These are phyloP conservation scores for Aspergillus haitiensis DNA, from an alignment of 495 filamentous ascomycete species.

Conservation along the genomic window DNA sequence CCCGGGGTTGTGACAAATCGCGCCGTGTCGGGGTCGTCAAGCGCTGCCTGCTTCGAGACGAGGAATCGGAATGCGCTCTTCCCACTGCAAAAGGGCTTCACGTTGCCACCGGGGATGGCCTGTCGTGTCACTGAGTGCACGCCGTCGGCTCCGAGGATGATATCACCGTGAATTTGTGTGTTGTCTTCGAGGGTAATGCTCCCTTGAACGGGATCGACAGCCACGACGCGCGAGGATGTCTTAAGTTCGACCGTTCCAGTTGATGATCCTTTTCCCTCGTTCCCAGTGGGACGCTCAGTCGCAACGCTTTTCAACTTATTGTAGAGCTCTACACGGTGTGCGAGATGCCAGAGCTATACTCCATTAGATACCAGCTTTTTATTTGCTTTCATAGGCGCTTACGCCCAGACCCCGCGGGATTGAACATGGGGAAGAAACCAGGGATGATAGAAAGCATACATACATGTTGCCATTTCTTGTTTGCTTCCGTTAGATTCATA, in stretches of 20 bases:
- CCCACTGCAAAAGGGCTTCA: not conserved
- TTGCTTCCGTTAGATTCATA: not conserved
- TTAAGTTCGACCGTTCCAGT: not conserved
- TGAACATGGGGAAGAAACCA: not conserved
- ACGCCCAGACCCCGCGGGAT: no score
- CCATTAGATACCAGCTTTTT: not conserved
- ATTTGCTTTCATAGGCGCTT: not conserved
- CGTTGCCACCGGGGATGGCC: slow-evolving; percentile 1
- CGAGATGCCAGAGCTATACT: not conserved
- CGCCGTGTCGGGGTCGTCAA: slow-evolving; percentile 1
- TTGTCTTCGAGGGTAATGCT: slow-evolving; percentile 8
- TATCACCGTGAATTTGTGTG: not conserved
- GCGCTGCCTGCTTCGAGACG: slow-evolving; percentile 1
- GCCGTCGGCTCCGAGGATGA: slow-evolving; percentile 9
- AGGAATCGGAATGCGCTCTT: slow-evolving; percentile 12
- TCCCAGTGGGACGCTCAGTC: not conserved
- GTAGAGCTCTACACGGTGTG: slow-evolving; percentile 10
- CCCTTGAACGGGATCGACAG: not conserved
- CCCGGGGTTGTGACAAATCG: not conserved
- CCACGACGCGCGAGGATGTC: not conserved
- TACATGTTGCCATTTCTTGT: slow-evolving; percentile 5
- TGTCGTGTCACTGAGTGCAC: slow-evolving; percentile 5
- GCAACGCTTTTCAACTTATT: not conserved
- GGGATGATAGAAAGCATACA: not conserved
- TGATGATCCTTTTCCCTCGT: not conserved